Conservation (phyloP, 192 early-diverging fungal species). For the Pecoramyces ruminantium region DNA sequence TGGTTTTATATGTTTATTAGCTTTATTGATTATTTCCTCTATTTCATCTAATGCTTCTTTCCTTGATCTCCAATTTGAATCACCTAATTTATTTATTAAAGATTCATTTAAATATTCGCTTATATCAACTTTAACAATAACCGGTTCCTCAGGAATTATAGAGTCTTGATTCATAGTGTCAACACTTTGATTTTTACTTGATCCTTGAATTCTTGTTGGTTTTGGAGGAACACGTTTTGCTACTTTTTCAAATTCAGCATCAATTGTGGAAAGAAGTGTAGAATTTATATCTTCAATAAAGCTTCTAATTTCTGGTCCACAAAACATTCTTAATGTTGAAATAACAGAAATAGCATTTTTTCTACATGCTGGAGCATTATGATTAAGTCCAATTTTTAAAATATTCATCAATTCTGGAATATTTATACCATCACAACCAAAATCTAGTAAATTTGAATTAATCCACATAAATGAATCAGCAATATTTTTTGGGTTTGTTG, state of each 20-base stretch:
- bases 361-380: conserved; percentile 68
- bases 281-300: conserved; percentile 80
- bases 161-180: background rate
- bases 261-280: conserved; percentile 60
- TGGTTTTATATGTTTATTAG: conserved; percentile 70
- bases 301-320: conserved; percentile 65
- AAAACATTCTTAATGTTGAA: conserved; percentile 61
- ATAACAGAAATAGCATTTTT: conserved; percentile 62
- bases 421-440: conserved; percentile 66
- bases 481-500: conserved; percentile 73
- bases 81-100: conserved; percentile 34
- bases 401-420: conserved; percentile 68
- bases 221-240: conserved; percentile 42
- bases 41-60: conserved; percentile 83
- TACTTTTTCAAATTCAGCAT: conserved; percentile 86
- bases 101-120: background rate
- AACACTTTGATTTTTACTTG: background rate
- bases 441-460: conserved; percentile 66
- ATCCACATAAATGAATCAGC: conserved; percentile 81
- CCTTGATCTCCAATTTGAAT: conserved; percentile 82
- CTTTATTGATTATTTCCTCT: conserved; percentile 45
- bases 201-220: conserved; percentile 25
- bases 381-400: conserved; percentile 61
- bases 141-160: background rate
- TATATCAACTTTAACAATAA: background rate